Percentiles rank a stretch among this genome's conserved stretches.
These are phyloP conservation scores for Seminavis robusta DNA, from an alignment of 108 stramenopile species.

Conservation along the genomic window DNA sequence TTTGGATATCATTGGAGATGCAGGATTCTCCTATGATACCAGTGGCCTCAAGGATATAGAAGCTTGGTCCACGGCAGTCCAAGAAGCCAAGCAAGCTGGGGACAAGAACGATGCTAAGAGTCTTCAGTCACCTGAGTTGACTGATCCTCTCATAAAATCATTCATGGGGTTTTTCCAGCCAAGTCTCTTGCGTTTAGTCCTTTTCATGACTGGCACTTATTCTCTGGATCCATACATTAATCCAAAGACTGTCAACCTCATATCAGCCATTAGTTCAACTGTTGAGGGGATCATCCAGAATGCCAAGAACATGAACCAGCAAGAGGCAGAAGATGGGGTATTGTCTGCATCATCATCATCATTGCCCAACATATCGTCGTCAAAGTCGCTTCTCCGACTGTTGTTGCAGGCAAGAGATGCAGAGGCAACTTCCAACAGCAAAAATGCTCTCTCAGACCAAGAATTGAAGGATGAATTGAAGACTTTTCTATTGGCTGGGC, in stretches of 20 bases:
- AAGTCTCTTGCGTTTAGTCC: conserved; percentile 14
- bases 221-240: conserved; percentile 22
- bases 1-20: conserved; percentile 56
- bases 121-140: conserved; percentile 4
- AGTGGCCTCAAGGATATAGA: conserved; percentile 32
- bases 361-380: too few relatives aligned
- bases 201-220: conserved; percentile 13
- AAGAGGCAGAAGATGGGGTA: too few relatives aligned
- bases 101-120: not conserved
- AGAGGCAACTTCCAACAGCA: too few relatives aligned
- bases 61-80: conserved; percentile 32
- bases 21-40: conserved; percentile 60
- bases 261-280: too few relatives aligned
- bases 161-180: conserved; percentile 13
- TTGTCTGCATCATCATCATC: too few relatives aligned
- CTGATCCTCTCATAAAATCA: conserved; percentile 33
- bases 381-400: conserved; percentile 41
- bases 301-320: too few relatives aligned
- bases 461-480: conserved; percentile 65
- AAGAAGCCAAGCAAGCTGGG: not conserved
- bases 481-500: conserved; percentile 64
- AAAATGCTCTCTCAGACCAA: conserved; percentile 17
- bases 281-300: conserved; percentile 39
- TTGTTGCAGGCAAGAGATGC: conserved; percentile 43
- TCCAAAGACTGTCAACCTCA: too few relatives aligned